Evolutionary conservation across 441 rosid genomes (phyloP).

Genomic region (Croton laevigatus): DNA sequence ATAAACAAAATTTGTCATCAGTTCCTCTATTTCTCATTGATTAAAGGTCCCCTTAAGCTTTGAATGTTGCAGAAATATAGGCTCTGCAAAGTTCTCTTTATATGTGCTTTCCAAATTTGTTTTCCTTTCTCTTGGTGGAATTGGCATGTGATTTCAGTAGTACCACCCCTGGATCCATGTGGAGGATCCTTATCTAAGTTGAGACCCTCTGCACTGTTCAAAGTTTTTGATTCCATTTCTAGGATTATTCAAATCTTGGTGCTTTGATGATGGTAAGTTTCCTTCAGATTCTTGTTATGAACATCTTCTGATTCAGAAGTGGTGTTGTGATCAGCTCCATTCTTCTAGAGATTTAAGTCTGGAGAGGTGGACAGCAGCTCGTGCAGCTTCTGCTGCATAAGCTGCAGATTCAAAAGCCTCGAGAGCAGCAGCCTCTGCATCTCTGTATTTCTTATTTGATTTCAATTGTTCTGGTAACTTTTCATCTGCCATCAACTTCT

Average conservation of each 20-base stretch:
- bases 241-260: slow-evolving; percentile 12
- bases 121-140: slow-evolving; percentile 1
- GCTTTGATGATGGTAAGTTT: not conserved
- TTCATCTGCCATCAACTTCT: slow-evolving; percentile 17
- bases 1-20: not conserved
- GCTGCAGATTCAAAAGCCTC: slow-evolving; percentile 48
- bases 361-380: slow-evolving; percentile 47
- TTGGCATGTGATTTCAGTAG: slow-evolving; percentile 11
- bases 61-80: too few species aligned
- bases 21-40: slow-evolving; percentile 4
- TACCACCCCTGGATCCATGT: slow-evolving; percentile 10
- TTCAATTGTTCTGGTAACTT: slow-evolving; percentile 21
- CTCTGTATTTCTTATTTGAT: slow-evolving; percentile 26
- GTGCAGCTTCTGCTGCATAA: slow-evolving; percentile 51
- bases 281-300: slow-evolving; percentile 21
- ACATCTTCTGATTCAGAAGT: slow-evolving; percentile 23
- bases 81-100: not conserved
- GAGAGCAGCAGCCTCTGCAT: slow-evolving; percentile 41
- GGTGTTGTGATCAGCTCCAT: slow-evolving; percentile 20
- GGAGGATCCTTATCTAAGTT: slow-evolving; percentile 14
- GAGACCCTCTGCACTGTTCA: slow-evolving; percentile 15
- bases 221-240: not conserved
- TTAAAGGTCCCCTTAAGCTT: not conserved
- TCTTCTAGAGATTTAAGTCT: slow-evolving; percentile 26
- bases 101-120: not conserved